Percentiles rank a stretch among this genome's conserved stretches.
Conservation (phyloP, 108 stramenopile genomes). For the Cafeteria roenbergensis region DNA sequence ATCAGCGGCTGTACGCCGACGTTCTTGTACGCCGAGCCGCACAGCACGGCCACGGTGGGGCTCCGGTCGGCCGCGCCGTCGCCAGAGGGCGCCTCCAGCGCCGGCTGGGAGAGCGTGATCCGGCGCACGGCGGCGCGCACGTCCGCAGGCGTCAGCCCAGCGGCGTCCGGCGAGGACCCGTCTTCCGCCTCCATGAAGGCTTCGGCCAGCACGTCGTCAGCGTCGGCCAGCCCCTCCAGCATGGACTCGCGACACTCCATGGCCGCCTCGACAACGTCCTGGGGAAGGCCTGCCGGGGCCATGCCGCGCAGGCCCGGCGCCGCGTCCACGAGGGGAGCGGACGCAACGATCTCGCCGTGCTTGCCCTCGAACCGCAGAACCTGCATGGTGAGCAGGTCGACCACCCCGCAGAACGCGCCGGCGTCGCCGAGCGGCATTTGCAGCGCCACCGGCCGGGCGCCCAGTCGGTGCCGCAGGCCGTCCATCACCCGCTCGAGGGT, state of each 20-base stretch:
- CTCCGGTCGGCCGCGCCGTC: slow-evolving; percentile 54
- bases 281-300: slow-evolving; percentile 3
- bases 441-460: slow-evolving; percentile 8
- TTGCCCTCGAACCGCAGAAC: too few species aligned
- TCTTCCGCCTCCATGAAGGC: slow-evolving; percentile 52
- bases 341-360: too few species aligned
- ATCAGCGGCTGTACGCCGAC: slow-evolving; percentile 79
- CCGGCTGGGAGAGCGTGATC: slow-evolving; percentile 54
- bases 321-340: too few species aligned
- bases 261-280: neutral
- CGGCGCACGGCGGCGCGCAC: slow-evolving; percentile 35
- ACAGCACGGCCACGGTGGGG: slow-evolving; percentile 70
- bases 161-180: too few species aligned
- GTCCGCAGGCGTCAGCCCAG: too few species aligned
- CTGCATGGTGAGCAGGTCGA: slow-evolving; percentile 81
- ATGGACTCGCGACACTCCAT: slow-evolving; percentile 27
- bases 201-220: slow-evolving; percentile 67
- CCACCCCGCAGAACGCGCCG: slow-evolving; percentile 68
- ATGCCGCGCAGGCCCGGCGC: slow-evolving; percentile 27
- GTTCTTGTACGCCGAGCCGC: slow-evolving; percentile 77
- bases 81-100: slow-evolving; percentile 54
- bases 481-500: slow-evolving; percentile 62
- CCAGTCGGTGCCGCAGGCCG: slow-evolving; percentile 57
- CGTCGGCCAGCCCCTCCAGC: slow-evolving; percentile 54
- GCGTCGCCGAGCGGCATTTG: slow-evolving; percentile 37